Base-by-base conservation (phyloP, 1,284 basidiomycete genomes). In the Marasmius fiardii region DNA sequence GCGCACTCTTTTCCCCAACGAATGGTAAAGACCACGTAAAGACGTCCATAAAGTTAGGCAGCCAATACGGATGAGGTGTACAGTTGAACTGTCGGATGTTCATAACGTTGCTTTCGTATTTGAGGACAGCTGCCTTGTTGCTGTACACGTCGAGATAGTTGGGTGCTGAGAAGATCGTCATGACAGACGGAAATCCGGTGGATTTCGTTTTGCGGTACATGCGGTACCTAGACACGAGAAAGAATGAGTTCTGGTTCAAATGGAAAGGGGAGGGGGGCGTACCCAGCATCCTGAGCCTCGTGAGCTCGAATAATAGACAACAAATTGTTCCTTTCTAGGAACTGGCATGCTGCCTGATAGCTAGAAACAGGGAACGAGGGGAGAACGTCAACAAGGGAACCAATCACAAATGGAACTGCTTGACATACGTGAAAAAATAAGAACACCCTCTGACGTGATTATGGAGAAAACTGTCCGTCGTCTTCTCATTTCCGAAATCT, bases 191-290 rank as follows among this genome's bases (percentile, higher is more conserved):
- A 72, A 89, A 89, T 2, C 87, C 94, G 0, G 94, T 97, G 45
- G 91, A 92, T 71, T 94, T 92, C 16, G 95, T 96, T 75, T 97
- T 97, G 64, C 93, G 89, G 71, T 97, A 97, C 95, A 97, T 97
- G 57, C 95, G 90, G 70, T 95, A 95, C 5, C 91, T 93, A 61
- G 7, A 26, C 58, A 49, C 39, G 7, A 47, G 16, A 26, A 35
- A 52, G 33, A 31, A 20, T 24, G 39, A 12, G 14, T 23, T 12
- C 2, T 7, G 4, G 14, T 16, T 24, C 14, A 21, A 8, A 16
- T 45, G 18, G 31, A 57, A 16, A 20, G 26, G 35, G 8, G 11
- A 3, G n/a, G 31, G 50, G 53, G n/a, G 71, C 83, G 53, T 61
- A 92, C 82, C 95, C 95, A 23, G 94, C 92, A 74, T 97, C 94